These are phyloP conservation scores for Cydonia oblonga DNA, from an alignment of 331 rosid genomes.

Conservation along the genomic window DNA sequence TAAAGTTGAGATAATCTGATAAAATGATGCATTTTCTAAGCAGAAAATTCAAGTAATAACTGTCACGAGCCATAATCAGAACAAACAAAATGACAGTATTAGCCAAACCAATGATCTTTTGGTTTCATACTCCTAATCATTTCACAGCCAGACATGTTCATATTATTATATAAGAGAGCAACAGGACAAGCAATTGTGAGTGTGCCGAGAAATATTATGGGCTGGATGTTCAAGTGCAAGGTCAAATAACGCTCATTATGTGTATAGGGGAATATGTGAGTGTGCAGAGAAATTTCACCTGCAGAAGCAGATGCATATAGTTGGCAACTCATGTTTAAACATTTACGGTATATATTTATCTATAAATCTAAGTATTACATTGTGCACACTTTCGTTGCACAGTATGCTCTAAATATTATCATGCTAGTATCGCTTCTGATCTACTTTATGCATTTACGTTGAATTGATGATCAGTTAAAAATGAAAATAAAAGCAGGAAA, in stretches of 20 bases:
- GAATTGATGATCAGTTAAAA: neutral
- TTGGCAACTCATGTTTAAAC: neutral
- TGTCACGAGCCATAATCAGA: neutral
- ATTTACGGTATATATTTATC: neutral
- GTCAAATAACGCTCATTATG: neutral
- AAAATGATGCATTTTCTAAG: neutral
- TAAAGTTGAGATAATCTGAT: constrained; percentile 14
- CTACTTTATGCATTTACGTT: neutral
- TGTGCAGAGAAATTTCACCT: neutral
- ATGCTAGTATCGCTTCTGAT: neutral
- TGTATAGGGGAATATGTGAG: neutral
- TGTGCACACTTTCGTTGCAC: neutral
- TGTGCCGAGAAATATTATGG: neutral
- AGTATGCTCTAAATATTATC: neutral
- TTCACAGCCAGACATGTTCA: neutral
- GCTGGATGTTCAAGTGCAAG: neutral
- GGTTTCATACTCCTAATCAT: neutral
- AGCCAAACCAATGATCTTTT: neutral
- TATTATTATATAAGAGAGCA: neutral
- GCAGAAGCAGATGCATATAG: neutral
- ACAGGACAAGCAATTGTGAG: neutral
- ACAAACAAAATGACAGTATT: neutral
- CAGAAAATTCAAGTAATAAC: neutral
- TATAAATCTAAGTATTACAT: neutral
- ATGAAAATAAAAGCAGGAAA: constrained; percentile 14